A percentile compares a stretch with the other conserved stretches of the same genome.
These are phyloP conservation scores for Nakaseomyces uthaithaninus DNA, from an alignment of 1,139 yeast species.

Conservation along the genomic window DNA sequence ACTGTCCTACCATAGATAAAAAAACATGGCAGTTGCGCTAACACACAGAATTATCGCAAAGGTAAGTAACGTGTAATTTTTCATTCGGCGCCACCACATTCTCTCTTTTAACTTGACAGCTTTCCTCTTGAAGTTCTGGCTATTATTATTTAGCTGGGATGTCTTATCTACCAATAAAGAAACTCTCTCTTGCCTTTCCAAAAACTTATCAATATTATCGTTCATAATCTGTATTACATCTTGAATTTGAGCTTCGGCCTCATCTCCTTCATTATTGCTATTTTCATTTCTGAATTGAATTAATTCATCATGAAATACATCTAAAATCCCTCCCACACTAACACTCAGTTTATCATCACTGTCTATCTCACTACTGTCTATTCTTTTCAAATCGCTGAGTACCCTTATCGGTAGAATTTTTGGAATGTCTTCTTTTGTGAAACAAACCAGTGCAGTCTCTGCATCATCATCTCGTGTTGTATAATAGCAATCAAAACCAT, in stretches of 20 bases:
- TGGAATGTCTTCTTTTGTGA: slow-evolving; percentile 24
- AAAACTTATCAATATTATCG: slow-evolving; percentile 58
- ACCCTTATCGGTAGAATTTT: slow-evolving; percentile 29
- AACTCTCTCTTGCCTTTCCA: slow-evolving; percentile 76
- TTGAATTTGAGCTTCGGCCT: slow-evolving; percentile 25
- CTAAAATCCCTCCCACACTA: slow-evolving; percentile 23
- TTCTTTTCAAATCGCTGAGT: slow-evolving; percentile 26
- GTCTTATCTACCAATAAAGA: slow-evolving; percentile 73
- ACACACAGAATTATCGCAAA: slow-evolving; percentile 21
- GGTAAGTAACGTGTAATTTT: slow-evolving; percentile 20
- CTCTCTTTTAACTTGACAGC: slow-evolving; percentile 57
- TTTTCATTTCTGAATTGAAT: slow-evolving; percentile 22
- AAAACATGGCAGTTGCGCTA: slow-evolving; percentile 22
- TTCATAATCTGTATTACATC: slow-evolving; percentile 46
- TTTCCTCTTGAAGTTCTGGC: slow-evolving; percentile 64
- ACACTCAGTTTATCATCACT: slow-evolving; percentile 18
- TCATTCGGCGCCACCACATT: slow-evolving; percentile 53
- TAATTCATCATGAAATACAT: slow-evolving; percentile 29
- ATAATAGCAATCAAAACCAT: slow-evolving; percentile 31
- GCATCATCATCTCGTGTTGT: slow-evolving; percentile 22
- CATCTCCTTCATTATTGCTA: slow-evolving; percentile 9
- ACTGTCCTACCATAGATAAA: slow-evolving; percentile 14
- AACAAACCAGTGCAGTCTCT: slow-evolving; percentile 18
- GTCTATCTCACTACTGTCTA: slow-evolving; percentile 14
- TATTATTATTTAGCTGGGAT: slow-evolving; percentile 58